These are phyloP conservation scores for Erodium texanum DNA, from an alignment of 441 rosid genomes.

Conservation along the genomic window DNA sequence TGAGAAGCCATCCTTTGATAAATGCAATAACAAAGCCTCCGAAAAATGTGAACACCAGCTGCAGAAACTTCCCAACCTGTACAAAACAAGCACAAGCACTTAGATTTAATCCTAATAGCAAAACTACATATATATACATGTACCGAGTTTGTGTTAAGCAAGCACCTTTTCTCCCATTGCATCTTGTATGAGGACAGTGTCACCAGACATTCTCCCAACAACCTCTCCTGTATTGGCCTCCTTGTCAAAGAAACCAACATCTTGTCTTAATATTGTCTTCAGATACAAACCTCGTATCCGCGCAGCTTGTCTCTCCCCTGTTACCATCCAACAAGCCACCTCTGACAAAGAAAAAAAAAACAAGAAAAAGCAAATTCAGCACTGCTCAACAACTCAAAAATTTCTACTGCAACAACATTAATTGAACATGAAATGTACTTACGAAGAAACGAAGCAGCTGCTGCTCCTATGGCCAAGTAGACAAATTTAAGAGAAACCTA, in stretches of 20 bases:
- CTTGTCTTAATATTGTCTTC: conserved; percentile 68
- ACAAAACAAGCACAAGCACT: not conserved
- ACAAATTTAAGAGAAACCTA: conserved; percentile 44
- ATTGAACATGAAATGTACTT: conserved; percentile 24
- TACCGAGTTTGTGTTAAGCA: not conserved
- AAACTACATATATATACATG: too few relatives aligned
- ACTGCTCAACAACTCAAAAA: not conserved
- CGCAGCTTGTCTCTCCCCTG: conserved; percentile 72
- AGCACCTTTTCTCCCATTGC: conserved; percentile 80
- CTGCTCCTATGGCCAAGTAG: conserved; percentile 45
- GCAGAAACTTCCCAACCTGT: conserved; percentile 71
- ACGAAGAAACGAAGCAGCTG: conserved; percentile 61
- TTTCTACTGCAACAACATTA: not conserved
- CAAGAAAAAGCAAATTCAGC: not conserved
- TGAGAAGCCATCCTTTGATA: conserved; percentile 44
- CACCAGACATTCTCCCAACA: conserved; percentile 79
- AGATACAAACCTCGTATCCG: conserved; percentile 56
- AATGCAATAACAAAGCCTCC: conserved; percentile 58
- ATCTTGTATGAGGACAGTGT: conserved; percentile 71
- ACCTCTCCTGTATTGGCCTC: conserved; percentile 72
- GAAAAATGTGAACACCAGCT: conserved; percentile 44
- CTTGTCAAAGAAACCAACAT: conserved; percentile 64
- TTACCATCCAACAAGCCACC: conserved; percentile 78
- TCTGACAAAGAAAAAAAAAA: conserved; percentile 31
- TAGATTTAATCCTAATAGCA: not conserved